These are phyloP conservation scores for Sporobolomyces roseus DNA, from an alignment of 768 basidiomycete species.

Conservation along the genomic window DNA sequence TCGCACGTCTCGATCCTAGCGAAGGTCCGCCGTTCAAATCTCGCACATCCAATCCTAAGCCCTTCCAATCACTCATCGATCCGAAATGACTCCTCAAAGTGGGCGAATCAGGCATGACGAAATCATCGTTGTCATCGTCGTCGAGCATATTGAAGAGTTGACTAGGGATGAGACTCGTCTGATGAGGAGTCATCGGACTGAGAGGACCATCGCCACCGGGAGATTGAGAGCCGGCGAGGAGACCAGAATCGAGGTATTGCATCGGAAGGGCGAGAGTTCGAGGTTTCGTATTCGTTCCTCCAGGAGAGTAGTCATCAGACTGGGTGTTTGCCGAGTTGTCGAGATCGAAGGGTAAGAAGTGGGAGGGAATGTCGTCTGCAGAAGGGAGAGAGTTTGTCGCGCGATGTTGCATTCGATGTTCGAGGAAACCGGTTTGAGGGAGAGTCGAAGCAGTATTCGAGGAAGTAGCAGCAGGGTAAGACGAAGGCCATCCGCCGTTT, in stretches of 20 bases:
- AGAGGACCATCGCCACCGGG: slow-evolving; percentile 39
- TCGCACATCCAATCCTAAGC: slow-evolving; percentile 31
- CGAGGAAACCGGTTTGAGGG: slow-evolving; percentile 38
- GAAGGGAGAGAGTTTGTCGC: slow-evolving; percentile 19
- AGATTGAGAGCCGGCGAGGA: slow-evolving; percentile 28
- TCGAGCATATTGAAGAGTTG: slow-evolving; percentile 46
- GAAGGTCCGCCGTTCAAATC: not conserved
- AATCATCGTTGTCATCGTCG: slow-evolving; percentile 45
- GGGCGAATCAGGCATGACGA: slow-evolving; percentile 39
- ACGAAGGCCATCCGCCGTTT: slow-evolving; percentile 20
- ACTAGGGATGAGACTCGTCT: slow-evolving; percentile 44
- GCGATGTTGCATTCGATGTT: slow-evolving; percentile 40
- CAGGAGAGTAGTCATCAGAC: not conserved
- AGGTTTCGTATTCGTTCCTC: too few species aligned
- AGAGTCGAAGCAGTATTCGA: slow-evolving; percentile 2
- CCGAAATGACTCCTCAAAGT: slow-evolving; percentile 24
- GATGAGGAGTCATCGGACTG: slow-evolving; percentile 46
- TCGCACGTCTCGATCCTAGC: slow-evolving; percentile 8
- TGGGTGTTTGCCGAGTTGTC: slow-evolving; percentile 2
- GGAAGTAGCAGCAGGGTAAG: slow-evolving; percentile 12
- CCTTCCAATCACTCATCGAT: slow-evolving; percentile 29
- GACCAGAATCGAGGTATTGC: slow-evolving; percentile 41
- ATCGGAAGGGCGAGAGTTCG: slow-evolving; percentile 35
- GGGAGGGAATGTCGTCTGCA: slow-evolving; percentile 21
- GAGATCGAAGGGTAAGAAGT: slow-evolving; percentile 40